These are phyloP conservation scores for Podaxis carcinomalis DNA, from an alignment of 768 basidiomycete species.

Conservation along the genomic window DNA sequence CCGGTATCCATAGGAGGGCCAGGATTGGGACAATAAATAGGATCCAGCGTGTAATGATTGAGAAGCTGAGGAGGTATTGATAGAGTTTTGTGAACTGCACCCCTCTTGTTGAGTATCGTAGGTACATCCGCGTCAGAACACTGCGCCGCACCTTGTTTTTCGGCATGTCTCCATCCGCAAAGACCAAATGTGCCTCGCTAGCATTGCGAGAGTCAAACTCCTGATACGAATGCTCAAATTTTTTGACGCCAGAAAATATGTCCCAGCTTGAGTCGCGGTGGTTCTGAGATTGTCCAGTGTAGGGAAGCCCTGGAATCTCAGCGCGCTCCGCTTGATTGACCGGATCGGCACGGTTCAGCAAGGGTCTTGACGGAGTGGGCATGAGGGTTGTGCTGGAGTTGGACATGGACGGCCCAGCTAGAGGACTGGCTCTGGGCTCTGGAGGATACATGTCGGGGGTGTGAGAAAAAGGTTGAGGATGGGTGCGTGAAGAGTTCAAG, in stretches of 20 bases:
- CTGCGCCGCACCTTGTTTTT: constrained; percentile 42
- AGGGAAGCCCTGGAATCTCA: constrained; percentile 9
- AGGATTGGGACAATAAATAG: constrained; percentile 75
- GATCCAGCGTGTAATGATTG: constrained; percentile 77
- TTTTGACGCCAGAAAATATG: constrained; percentile 42
- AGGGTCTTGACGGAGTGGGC: neutral
- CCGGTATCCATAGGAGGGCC: constrained; percentile 66
- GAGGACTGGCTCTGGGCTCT: neutral
- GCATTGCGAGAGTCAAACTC: constrained; percentile 54
- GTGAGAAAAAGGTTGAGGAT: neutral
- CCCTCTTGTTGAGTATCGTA: neutral
- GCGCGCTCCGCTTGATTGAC: constrained; percentile 8
- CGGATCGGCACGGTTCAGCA: neutral
- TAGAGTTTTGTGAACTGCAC: constrained; percentile 58
- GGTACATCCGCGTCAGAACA: neutral
- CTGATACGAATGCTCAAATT: constrained; percentile 51
- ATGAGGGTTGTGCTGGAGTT: neutral
- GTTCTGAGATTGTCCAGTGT: neutral
- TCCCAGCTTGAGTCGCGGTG: constrained; percentile 44
- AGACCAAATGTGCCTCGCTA: constrained; percentile 45
- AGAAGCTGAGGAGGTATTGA: constrained; percentile 69
- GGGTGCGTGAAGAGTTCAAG: constrained; percentile 4
- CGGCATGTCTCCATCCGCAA: constrained; percentile 60
- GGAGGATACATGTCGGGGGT: neutral
- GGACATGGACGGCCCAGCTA: neutral